Evolutionary conservation across 179 eudicot species (phyloP).

Genomic region (Beta lomatogona): DNA sequence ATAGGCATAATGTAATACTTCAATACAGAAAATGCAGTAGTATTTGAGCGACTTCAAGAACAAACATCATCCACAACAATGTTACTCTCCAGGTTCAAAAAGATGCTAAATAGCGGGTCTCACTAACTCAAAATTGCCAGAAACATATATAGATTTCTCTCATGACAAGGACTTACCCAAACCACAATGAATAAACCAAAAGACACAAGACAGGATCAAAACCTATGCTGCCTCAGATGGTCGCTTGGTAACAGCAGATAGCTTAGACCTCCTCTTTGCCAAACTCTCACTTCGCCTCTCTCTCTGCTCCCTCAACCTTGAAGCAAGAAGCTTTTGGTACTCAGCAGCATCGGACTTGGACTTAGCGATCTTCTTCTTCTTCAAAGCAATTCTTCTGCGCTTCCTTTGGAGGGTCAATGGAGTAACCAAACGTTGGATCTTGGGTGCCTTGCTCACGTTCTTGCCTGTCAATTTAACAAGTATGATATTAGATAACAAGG

Average conservation of each 20-base stretch:
- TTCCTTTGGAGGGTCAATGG: slow-evolving; percentile 90
- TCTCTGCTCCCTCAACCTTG: slow-evolving; percentile 81
- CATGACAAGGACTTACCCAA: neutral
- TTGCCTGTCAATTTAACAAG: slow-evolving; percentile 49
- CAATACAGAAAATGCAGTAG: neutral
- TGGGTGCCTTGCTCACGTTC: slow-evolving; percentile 76
- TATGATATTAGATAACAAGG: neutral
- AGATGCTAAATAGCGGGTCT: slow-evolving; percentile 2
- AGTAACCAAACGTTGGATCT: slow-evolving; percentile 82
- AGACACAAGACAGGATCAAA: neutral
- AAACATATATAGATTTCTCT: neutral
- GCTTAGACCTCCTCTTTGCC: slow-evolving; percentile 86
- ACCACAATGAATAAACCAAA: neutral
- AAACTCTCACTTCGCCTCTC: slow-evolving; percentile 82
- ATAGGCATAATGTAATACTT: too few species aligned
- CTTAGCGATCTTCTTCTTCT: slow-evolving; percentile 78
- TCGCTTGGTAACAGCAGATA: slow-evolving; percentile 71
- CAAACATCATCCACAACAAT: slow-evolving; percentile 2
- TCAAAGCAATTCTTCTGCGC: slow-evolving; percentile 79
- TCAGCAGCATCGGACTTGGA: slow-evolving; percentile 83
- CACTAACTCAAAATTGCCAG: neutral
- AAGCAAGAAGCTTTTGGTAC: slow-evolving; percentile 87
- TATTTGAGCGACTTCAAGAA: neutral
- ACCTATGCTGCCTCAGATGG: slow-evolving; percentile 46
- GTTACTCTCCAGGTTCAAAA: slow-evolving; percentile 7